Evolutionary conservation across 2,329 filamentous ascomycete species (phyloP), one percentile per base, ranked within the genome.

Genomic region (Graphiopsis chlorocephala): DNA sequence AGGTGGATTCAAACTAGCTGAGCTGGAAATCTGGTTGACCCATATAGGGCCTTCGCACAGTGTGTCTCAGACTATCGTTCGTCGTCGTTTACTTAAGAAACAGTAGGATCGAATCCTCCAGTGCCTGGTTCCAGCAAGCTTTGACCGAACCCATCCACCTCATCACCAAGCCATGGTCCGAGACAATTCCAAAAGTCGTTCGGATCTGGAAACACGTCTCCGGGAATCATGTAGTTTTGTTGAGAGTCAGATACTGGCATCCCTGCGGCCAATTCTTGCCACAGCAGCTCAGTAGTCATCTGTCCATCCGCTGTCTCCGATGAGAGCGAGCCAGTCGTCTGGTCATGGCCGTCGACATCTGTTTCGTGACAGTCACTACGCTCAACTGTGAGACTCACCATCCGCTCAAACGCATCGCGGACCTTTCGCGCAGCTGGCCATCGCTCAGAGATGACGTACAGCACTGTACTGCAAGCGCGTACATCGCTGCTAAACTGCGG

Each of bases 401-500:
- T 55, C n/a, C 52, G 52, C 17, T 55, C 52, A 33, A 55, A 55
- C n/a, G 52, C 52, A 29, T 55, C 28, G 26, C 52, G 52, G 52
- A 55, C 65, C 35, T 58, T 67, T 29, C 63, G 63, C 5, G 66
- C 66, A 7, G 47, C 67, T 3, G 67, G 62, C 61, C 65, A 69
- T 38, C 67, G 66, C 63, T 69, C 67, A 23, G 67, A 63, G 17
- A 69, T 69, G 26, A 69, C 57, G 29, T 65, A 69, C 15, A 69
- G 66, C 4, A 69, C 64, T 20, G 68, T 66, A 53, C 63, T 68
- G 64, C 67, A 68, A 23, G 72, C 72, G 45, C 72, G 68, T 28
- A 75, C 72, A 45, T 73, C 71, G 17, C 72, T 73, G 20, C 68
- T 64, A n/a, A 68, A 68, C 6, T 60, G 66, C 45, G 68, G 68